Percentiles rank a stretch among this genome's conserved stretches.
phyloP scores from a whole-genome alignment of 306 rosid genomes.

The Medicago ruthenica region DNA sequence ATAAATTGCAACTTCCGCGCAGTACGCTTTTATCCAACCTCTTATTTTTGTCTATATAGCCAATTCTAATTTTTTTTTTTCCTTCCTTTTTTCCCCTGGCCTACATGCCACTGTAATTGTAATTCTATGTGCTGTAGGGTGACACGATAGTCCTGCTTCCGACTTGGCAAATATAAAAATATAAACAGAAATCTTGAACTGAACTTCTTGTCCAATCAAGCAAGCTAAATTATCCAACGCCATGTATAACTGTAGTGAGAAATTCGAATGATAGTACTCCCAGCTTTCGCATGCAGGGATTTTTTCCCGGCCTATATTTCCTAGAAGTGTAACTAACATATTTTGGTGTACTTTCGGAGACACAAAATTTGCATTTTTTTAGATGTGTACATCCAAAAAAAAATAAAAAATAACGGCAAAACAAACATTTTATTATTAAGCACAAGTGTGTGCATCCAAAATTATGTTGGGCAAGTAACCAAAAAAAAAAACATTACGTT shows the following conservation, averaged over 20 bases:
- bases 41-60: conserved; percentile 42
- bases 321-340: too few species aligned
- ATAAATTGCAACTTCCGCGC: conserved; percentile 17
- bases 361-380: too few species aligned
- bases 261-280: not conserved
- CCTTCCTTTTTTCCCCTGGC: not conserved
- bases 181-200: not conserved
- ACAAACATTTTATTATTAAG: too few species aligned
- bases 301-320: too few species aligned
- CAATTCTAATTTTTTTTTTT: conserved; percentile 6
- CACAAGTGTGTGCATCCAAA: too few species aligned
- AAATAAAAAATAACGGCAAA: too few species aligned
- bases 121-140: conserved; percentile 36
- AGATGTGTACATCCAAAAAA: too few species aligned
- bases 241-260: not conserved
- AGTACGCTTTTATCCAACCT: conserved; percentile 26
- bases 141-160: conserved; percentile 35
- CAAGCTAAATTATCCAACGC: not conserved
- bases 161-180: conserved; percentile 28
- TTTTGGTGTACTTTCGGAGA: too few species aligned
- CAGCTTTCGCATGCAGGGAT: too few species aligned
- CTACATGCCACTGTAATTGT: conserved; percentile 42
- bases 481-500: too few species aligned
- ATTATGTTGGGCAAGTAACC: too few species aligned
- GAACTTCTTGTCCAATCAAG: conserved; percentile 1